Evolutionary conservation across 441 rosid species (phyloP).

Genomic region (Corymbia citriodora): DNA sequence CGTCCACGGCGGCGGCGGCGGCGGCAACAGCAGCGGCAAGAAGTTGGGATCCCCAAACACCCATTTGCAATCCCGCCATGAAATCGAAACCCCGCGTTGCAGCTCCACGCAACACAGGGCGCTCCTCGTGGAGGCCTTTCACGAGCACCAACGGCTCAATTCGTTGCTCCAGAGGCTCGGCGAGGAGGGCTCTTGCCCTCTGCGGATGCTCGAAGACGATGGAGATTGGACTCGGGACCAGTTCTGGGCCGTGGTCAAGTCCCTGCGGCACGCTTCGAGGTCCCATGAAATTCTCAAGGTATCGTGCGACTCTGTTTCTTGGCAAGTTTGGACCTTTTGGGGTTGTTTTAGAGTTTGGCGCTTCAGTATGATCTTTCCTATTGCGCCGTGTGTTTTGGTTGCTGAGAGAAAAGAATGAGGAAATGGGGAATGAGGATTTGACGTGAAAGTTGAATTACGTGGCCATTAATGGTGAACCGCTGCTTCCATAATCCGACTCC

Average conservation of each 20-base stretch:
- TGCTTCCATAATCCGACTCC: background rate
- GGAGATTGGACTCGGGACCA: conserved; percentile 63
- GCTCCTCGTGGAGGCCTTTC: conserved; percentile 38
- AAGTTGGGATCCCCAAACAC: background rate
- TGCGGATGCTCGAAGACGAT: conserved; percentile 45
- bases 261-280: conserved; percentile 44
- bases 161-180: conserved; percentile 32
- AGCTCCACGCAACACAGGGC: conserved; percentile 24
- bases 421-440: background rate
- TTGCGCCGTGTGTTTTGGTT: background rate
- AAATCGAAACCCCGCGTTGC: background rate
- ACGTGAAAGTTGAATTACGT: background rate
- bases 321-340: background rate
- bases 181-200: conserved; percentile 34
- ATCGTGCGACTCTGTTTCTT: background rate
- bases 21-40: background rate
- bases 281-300: conserved; percentile 50
- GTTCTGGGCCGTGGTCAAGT: conserved; percentile 54
- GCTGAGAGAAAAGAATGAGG: background rate
- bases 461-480: background rate
- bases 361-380: background rate
- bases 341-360: background rate
- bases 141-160: conserved; percentile 32
- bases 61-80: background rate
- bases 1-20: background rate